Conservation (phyloP, 2,329 filamentous ascomycete species). For the Dothideomycetes sp. region DNA sequence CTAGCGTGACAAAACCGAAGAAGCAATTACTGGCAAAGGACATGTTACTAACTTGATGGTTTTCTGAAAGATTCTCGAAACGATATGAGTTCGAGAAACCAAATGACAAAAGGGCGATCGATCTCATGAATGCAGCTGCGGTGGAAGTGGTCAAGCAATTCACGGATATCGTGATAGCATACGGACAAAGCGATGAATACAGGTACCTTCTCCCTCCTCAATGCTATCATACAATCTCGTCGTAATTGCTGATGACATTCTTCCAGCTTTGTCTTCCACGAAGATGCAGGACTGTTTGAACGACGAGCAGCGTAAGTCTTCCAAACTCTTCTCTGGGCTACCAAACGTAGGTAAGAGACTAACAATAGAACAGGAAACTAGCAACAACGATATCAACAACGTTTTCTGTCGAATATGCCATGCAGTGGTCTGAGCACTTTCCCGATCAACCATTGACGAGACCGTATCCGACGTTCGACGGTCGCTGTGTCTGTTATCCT, state of each 20-base stretch:
- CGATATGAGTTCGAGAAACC: conserved; percentile 85
- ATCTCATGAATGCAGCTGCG: conserved; percentile 94
- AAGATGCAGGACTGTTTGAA: conserved; percentile 73
- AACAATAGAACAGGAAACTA: conserved; percentile 57
- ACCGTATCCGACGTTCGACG: conserved; percentile 84
- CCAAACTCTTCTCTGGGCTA: neutral
- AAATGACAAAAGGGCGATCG: conserved; percentile 76
- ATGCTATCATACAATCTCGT: no score
- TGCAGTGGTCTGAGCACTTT: conserved; percentile 70
- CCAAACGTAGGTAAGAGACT: neutral
- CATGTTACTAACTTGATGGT: no score
- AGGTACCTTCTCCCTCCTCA: conserved; percentile 42
- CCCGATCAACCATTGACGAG: conserved; percentile 58
- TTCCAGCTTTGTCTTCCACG: conserved; percentile 76
- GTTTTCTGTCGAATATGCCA: conserved; percentile 85
- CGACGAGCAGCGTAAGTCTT: conserved; percentile 59
- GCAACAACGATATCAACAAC: conserved; percentile 85
- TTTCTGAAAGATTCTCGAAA: conserved; percentile 60
- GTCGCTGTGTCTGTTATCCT: conserved; percentile 83
- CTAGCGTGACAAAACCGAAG: neutral
- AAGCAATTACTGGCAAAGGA: neutral
- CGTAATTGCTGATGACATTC: conserved; percentile 1
- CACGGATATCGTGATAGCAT: conserved; percentile 77
- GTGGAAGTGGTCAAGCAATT: conserved; percentile 72
- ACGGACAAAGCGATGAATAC: conserved; percentile 92